Base-by-base conservation (phyloP, 805 yeast genomes). In the Nakazawaea wickerhamii region DNA sequence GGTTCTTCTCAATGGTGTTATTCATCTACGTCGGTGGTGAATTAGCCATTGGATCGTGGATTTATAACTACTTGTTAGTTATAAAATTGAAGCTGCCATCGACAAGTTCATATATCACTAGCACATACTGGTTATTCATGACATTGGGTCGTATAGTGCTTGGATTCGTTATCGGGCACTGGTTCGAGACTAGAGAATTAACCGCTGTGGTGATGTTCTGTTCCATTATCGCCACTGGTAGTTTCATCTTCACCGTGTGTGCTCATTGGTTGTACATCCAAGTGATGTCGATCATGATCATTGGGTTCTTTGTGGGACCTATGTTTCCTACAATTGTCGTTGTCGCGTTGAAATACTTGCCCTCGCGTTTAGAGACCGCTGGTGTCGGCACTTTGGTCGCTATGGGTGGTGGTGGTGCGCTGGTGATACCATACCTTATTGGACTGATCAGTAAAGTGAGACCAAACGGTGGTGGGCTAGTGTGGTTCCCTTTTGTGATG, bases 381-480 rank as follows among this genome's bases (percentile, higher is more conserved):
- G 90, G 88, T 1, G 71, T 87, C 7, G 90, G 95, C 0, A 67
- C 84, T 41, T 76, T 83, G 17, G 79, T 89, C 43, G 89, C 93
- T 0, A 56, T 85, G 46, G 95, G 95, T 5, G 90, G 93, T 3
- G 77, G 81, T 13, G 95, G 95, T 1, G 84, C 84, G n/a, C 91
- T 95, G 0, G 69, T 76, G 0, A 48, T 85, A 5, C 93, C 95
- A 1, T 82, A 78, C 48, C 41, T 77, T 2, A 68, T 81, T 28
- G 95, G 95, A 7, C 55, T 57, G 18, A 48, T 70, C 5, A 56
- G 71, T 25, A 63, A 64, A 45, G 42, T 43, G 13, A 27, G 19
- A 27, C 54, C 53, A 10, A 40, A 52, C 40, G 67, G 67, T 33
- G 52, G 49, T n/a, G 67, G 65, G 0, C 48, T 63, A 27, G 47